Evolutionary conservation across 495 filamentous ascomycete species (phyloP).

Genomic region (Coniosporium apollinis): DNA sequence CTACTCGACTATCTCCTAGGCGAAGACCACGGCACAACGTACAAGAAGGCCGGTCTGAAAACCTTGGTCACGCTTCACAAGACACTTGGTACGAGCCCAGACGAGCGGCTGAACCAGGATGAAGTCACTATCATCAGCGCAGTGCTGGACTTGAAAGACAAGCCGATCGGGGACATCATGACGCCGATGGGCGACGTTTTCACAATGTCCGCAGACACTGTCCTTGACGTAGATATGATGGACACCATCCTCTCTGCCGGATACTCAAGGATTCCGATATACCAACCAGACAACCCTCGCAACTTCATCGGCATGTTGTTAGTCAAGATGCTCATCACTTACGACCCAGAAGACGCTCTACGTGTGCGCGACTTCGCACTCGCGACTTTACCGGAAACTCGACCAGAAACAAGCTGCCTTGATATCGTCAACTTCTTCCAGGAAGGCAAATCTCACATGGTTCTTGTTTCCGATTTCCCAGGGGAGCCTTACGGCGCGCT

Average conservation of each 20-base stretch:
- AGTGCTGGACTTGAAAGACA: slow-evolving; percentile 90
- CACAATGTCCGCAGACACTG: slow-evolving; percentile 78
- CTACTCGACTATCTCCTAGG: slow-evolving; percentile 76
- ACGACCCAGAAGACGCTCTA: slow-evolving; percentile 84
- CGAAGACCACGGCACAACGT: slow-evolving; percentile 83
- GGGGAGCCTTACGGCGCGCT: slow-evolving; percentile 78
- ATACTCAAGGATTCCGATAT: slow-evolving; percentile 89
- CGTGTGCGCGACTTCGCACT: slow-evolving; percentile 76
- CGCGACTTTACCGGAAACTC: slow-evolving; percentile 86
- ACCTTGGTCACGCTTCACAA: slow-evolving; percentile 87
- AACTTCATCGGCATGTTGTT: slow-evolving; percentile 96
- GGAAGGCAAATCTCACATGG: slow-evolving; percentile 98
- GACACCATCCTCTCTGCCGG: slow-evolving; percentile 80
- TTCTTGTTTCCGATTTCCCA: slow-evolving; percentile 78
- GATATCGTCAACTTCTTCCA: slow-evolving; percentile 99
- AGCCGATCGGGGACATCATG: slow-evolving; percentile 89
- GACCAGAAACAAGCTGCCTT: slow-evolving; percentile 84
- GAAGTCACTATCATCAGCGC: slow-evolving; percentile 98
- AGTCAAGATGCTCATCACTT: slow-evolving; percentile 96
- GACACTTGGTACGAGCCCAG: slow-evolving; percentile 61
- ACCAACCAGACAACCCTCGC: slow-evolving; percentile 60
- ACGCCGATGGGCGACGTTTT: slow-evolving; percentile 97
- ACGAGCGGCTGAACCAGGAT: slow-evolving; percentile 84
- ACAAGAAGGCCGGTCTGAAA: slow-evolving; percentile 88
- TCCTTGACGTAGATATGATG: slow-evolving; percentile 85